Percentiles rank a stretch among this genome's conserved stretches.
phyloP scores from a whole-genome alignment of 768 basidiomycete species.

The Postia placenta region DNA sequence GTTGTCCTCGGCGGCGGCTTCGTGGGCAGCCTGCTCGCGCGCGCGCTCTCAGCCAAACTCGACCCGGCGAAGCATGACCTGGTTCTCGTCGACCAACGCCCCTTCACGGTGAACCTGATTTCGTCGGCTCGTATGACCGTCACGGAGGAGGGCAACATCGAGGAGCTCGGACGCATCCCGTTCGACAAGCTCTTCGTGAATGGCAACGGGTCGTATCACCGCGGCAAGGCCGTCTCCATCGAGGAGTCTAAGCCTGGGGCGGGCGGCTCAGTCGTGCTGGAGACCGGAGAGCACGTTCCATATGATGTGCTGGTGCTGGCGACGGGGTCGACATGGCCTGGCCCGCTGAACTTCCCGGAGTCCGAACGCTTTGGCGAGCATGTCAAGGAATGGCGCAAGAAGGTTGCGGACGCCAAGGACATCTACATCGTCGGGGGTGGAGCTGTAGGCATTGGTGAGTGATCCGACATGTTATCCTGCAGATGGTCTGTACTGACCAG shows the following conservation, averaged over 20 bases:
- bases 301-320: conserved; percentile 57
- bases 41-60: conserved; percentile 44
- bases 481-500: conserved; percentile 2
- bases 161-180: conserved; percentile 42
- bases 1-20: conserved; percentile 56
- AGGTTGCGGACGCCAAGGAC: conserved; percentile 24
- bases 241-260: conserved; percentile 17
- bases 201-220: conserved; percentile 34
- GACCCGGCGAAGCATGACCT: conserved; percentile 42
- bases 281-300: conserved; percentile 39
- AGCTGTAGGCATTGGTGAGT: conserved; percentile 37
- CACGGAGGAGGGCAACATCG: conserved; percentile 35
- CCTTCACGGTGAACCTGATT: conserved; percentile 45
- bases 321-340: conserved; percentile 50
- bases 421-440: conserved; percentile 33
- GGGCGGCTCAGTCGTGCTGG: conserved; percentile 46
- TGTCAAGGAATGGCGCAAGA: conserved; percentile 25
- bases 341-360: conserved; percentile 40
- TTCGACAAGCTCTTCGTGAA: conserved; percentile 43
- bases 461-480: neutral
- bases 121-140: conserved; percentile 49
- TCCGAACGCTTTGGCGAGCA: conserved; percentile 13
- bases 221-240: conserved; percentile 35
- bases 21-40: conserved; percentile 41
- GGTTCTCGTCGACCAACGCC: conserved; percentile 46